Base-by-base conservation (phyloP, 331 rosid species). In the Quercus lobata region DNA sequence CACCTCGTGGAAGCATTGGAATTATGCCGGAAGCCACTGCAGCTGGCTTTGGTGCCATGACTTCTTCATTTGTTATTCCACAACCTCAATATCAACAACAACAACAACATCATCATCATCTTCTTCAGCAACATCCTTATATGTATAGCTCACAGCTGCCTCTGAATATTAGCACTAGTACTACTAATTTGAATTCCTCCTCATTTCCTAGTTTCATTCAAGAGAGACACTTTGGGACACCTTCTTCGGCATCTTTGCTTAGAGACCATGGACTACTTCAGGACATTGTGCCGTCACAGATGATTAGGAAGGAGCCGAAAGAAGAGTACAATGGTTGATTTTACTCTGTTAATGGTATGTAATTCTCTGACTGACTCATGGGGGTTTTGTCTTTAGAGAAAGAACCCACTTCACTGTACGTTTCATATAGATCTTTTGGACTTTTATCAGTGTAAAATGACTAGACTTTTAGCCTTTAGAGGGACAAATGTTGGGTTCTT, bases 211-310 rank as follows among this genome's bases (percentile, higher is more conserved):
- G 85, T 18, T 76, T 85, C 61, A 55, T 75, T 76, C 86, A 79
- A 57, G 76, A 87, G 58, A 75, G 76, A 41, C 81, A 62, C 37
- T 68, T 82, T 5, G 83, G 57, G 1, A 22, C 80, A 2, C 75
- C 87, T 52, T 12, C 77, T 60, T 16, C 77, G 7, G 8, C 52
- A 69, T 69, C 80, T 72, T 66, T 90, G 71, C 77, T 77, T 18
- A 85, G 84, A 78, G 92, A 90, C 85, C 78, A 84, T 65, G 97
- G 99, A 6, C 97, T 95, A 81, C 97, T 95, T 54, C 89, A 95
- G 76, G 99, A 95, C 83, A 81, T 95, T 22, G 85, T 85, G 70
- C 90, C 93, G 8, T 58, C 80, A 16, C 89, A 84, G 88, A 90
- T 86, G 81, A 81, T 44, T 34, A 73, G 80, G 4, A 82, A 76